A percentile compares a stretch with the other conserved stretches of the same genome.
These are phyloP conservation scores for Bisporella sp. DNA, from an alignment of 2,329 filamentous ascomycete genomes.

Conservation along the genomic window DNA sequence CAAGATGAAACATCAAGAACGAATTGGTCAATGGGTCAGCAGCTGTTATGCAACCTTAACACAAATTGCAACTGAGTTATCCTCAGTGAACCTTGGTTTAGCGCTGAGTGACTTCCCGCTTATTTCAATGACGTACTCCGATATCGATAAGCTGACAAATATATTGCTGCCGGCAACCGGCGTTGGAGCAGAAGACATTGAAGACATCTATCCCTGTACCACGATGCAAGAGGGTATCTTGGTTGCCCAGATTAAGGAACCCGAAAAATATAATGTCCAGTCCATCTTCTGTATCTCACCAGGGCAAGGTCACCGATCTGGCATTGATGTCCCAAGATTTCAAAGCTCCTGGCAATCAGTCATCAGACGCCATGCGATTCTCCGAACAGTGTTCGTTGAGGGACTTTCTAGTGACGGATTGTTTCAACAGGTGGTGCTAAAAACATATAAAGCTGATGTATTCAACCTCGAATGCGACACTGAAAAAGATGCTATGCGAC, in stretches of 20 bases:
- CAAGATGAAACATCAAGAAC: too few species aligned
- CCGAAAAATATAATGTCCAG: slow-evolving; percentile 8
- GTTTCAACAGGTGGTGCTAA: not conserved
- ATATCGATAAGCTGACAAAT: slow-evolving; percentile 2
- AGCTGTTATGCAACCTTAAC: too few species aligned
- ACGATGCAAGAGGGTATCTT: slow-evolving; percentile 14
- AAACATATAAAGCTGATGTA: not conserved
- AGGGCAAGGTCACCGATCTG: too few species aligned
- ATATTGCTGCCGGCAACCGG: slow-evolving; percentile 1
- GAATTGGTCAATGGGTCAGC: too few species aligned
- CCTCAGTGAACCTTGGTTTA: too few species aligned
- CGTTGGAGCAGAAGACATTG: slow-evolving; percentile 4
- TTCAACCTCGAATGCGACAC: not conserved
- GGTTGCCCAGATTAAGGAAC: slow-evolving; percentile 6
- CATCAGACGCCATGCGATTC: not conserved
- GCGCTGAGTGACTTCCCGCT: too few species aligned
- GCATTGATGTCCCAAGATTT: not conserved
- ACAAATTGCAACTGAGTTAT: too few species aligned
- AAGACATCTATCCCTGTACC: slow-evolving; percentile 15
- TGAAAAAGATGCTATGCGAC: not conserved
- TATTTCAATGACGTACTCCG: too few species aligned
- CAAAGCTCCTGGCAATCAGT: not conserved
- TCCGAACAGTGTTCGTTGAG: not conserved
- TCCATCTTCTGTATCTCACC: slow-evolving; percentile 3
- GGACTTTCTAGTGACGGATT: not conserved